Evolutionary conservation across 331 rosid genomes (phyloP), one percentile per base, ranked within the genome.

Genomic region (Quercus lobata): DNA sequence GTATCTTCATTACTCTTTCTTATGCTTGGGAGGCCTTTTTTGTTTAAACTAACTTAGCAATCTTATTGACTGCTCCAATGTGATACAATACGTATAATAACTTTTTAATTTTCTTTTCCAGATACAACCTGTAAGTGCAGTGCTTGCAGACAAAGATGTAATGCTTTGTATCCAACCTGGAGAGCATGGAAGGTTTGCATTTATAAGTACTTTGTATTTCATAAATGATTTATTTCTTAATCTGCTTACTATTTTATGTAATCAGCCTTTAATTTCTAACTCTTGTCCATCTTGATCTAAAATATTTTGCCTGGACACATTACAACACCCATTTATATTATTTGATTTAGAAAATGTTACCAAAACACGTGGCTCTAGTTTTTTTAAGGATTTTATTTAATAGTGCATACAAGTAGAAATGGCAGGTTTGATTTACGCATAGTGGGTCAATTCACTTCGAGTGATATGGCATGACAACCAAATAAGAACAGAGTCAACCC

Each of bases 131-230:
- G 98, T 95, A 66, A 93, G 99, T 81, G 99, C 97, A 35, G 97
- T 95, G 77, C 99, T 95, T 79, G 93, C 99, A 10, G 94, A 96
- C 92, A 91, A 93, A 87, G 97, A 90, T 7, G 77, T 93, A 76
- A 93, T 96, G 99, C 99, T 96, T 79, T 96, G 96, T 83, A 86
- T 96, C 84, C 90, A 75, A 87, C 99, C 98, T 11, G 98, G 99
- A 84, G 98, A 96, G 86, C 97, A 93, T 80, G 99, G 99, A 89
- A 96, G 99, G 98, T 96, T 76, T 81, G 74, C 65, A 77, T 55
- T 73, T 72, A 74, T 72, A 75, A 72, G 29, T 76, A 22, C 76
- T 78, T 21, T 34, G 21, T 22, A 18, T 41, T 34, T 72, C 74
- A 22, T 57, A 25, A 30, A 35, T 71, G 74, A 65, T 55, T 78